Base-by-base conservation (phyloP, 2,329 filamentous ascomycete genomes). In the Verticillium tricorpus region DNA sequence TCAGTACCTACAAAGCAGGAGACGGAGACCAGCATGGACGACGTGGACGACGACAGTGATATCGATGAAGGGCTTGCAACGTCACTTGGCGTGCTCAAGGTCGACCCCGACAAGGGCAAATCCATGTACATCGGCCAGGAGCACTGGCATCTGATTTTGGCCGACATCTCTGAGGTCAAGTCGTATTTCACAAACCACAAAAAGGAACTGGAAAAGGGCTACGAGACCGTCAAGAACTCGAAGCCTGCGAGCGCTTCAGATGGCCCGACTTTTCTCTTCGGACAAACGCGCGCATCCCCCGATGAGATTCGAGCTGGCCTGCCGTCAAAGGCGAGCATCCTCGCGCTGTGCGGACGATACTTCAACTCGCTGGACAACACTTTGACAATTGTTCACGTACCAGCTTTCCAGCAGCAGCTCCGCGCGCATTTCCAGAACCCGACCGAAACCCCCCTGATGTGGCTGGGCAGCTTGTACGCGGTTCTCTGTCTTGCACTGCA, bases 151-250 rank as follows among this genome's bases (percentile, higher is more conserved):
- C 86, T 89, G 45, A 86, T 96, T 60, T 78, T 96, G 60, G 82
- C 86, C 67, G 91, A 93, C 74, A 95, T 99, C 66, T 83, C 91
- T 11, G 95, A 99, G 78, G 94, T 99, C 31, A 96, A 94, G 72
- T 93, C 89, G 68, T 97, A 95, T 77, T 98, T 96, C 70, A 77
- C 79, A 19, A 86, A 84, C 39, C 92, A 97, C 76, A 96, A 95
- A 74, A 93, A 95, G 71, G 93, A 97, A 67, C 83, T 94, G 63
- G 92, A 96, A 71, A 88, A 88, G 62, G 93, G 93, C 68, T 87
- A 92, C 68, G 87, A 91, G 68, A 89, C 87, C 68, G 87, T 96
- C 59, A 85, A 89, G 72, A 85, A 86, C 55, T 86, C 86, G 45
- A 92, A 90, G 69, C 82, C 88, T 17, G 77, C 78, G 32, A 78